Base-by-base conservation (phyloP, 1,284 basidiomycete species). In the Tilletiaria anomala region DNA sequence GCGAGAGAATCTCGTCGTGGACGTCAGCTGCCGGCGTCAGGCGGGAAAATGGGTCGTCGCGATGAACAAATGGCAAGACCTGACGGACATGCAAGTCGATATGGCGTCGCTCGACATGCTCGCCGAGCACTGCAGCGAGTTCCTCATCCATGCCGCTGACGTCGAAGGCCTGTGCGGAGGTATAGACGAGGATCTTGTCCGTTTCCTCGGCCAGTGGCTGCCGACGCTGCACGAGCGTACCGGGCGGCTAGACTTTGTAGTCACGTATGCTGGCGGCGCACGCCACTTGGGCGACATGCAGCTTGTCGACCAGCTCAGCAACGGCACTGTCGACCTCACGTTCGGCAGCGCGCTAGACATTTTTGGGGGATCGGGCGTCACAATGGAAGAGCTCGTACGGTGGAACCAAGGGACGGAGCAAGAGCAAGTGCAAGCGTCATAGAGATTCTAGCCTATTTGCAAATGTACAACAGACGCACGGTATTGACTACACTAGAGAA, bases 41-140 rank as follows among this genome's bases (percentile, higher is more conserved):
- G 10, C 26, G n/a, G 26, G 26, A 8, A 72, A 77, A 58, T 99
- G 93, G 93, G 73, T 88, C 26, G 83, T 99, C 5, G 89, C 93
- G 1, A 96, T 93, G 88, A 94, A 97, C 70, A 85, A 88, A 61
- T 99, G 93, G 93, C 89, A 94, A 68, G 82, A 83, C 44, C 76
- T 94, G 41, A 96, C 93, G 0, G 84, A 96, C 59, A 86, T 87
- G 79, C 80, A 83, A 59, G 83, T 99, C 15, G 82, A 75, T 8
- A 21, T 14, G 32, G 38, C 31, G n/a, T 32, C 29, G 8, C 17
- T 39, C n/a, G 20, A 31, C 15, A 17, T 24, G 15, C 29, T 39
- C 10, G 38, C 23, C 15, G 4, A 39, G 6, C 29, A 39, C 38
- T 39, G 38, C 29, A 91, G 87, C 56, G 93, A 97, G 68, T 87